Evolutionary conservation across 2,329 filamentous ascomycete species (phyloP), one percentile per base, ranked within the genome.

Genomic region (Chalaropsis ovoidea): DNA sequence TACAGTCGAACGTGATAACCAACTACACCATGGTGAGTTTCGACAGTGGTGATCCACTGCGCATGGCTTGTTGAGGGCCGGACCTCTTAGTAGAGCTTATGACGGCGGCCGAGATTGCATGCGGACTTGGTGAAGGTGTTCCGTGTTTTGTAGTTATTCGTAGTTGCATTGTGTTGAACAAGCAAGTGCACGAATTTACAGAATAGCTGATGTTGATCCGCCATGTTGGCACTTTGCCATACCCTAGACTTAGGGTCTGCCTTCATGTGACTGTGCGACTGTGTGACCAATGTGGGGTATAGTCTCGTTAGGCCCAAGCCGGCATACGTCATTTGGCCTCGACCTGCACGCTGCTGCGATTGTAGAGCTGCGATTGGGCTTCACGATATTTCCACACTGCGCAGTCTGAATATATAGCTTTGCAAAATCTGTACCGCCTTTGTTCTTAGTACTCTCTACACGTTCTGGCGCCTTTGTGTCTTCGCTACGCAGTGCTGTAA

Each of bases 1-100:
- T 67, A 62, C 66, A 67, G 63, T 65, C 58, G 58, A 65, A 67
- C 63, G 66, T 65, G 63, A 63, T 65, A 65, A 65, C 63, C 63
- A 64, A 45, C 62, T 65, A 67, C 66, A 67, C 66, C 58, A 62
- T 65, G 56, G 45, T 67, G 66, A 67, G 56, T 65, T 54, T 58
- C 52, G 42, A 65, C 58, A 58, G 58, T 63, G 19, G 52, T 63
- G 41, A 42, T 22, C 66, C 56, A 62, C 63, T 64, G 54, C 61
- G 42, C 65, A 60, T 61, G 60, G 60, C 24, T 62, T 41, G 43
- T 62, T 54, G 58, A 4, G 3, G 42, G 43, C 7, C 31, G 19
- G 5, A 1, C 11, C 0, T 15, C 3, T 35, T 35, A 19, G 1
- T 3, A 8, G 52, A 1, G 2, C 13, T 35, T 56, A 56, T 56